phyloP scores from a whole-genome alignment of 768 basidiomycete genomes.

The Imleria badia region DNA sequence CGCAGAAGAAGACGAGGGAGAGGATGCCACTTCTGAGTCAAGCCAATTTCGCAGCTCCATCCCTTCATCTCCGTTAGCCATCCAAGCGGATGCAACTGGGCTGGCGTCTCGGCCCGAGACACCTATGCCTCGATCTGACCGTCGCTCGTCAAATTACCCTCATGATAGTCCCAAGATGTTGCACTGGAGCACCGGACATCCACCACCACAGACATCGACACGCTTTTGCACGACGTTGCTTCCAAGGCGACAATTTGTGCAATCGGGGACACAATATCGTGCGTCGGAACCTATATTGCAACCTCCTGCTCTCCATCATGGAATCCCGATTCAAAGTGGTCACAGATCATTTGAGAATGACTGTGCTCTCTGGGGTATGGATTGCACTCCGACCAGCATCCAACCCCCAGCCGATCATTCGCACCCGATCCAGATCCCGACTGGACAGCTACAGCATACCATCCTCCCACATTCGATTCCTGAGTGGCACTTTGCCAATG shows the following conservation, averaged over 20 bases:
- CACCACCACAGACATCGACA: slow-evolving; percentile 1
- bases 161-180: neutral
- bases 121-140: neutral
- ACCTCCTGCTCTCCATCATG: neutral
- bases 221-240: neutral
- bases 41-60: slow-evolving; percentile 7
- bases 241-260: neutral
- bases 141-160: neutral
- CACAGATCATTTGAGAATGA: neutral
- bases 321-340: neutral
- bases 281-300: neutral
- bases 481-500: slow-evolving; percentile 7
- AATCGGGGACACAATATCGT: neutral
- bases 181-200: neutral
- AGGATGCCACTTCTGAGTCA: slow-evolving; percentile 14
- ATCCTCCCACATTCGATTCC: neutral
- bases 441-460: slow-evolving; percentile 1
- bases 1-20: slow-evolving; percentile 21
- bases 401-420: neutral
- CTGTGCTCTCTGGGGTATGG: neutral
- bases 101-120: neutral
- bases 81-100: slow-evolving; percentile 1
- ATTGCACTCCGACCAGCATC: neutral
- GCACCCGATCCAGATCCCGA: neutral
- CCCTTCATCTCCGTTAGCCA: slow-evolving; percentile 10